These are phyloP conservation scores for Periconia digitata DNA, from an alignment of 2,329 filamentous ascomycete species.

Conservation along the genomic window DNA sequence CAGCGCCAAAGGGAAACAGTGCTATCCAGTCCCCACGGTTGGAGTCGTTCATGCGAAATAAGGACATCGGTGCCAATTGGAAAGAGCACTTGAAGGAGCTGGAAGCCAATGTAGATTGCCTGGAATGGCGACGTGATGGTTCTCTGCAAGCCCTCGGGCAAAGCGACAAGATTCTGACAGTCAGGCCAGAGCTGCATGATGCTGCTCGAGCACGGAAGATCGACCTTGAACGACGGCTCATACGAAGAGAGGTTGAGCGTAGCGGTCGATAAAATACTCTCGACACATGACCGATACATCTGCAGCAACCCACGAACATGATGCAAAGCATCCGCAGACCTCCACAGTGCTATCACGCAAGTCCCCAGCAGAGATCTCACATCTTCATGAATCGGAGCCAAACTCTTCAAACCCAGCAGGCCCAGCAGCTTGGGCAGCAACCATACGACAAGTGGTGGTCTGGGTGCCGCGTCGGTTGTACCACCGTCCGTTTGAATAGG, in stretches of 20 bases:
- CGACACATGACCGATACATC: slow-evolving; percentile 45
- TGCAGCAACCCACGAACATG: slow-evolving; percentile 35
- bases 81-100: slow-evolving; percentile 23
- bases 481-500: slow-evolving; percentile 19
- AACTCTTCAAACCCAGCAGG: slow-evolving; percentile 47
- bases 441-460: slow-evolving; percentile 56
- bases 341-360: slow-evolving; percentile 39
- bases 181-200: slow-evolving; percentile 42
- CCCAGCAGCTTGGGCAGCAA: slow-evolving; percentile 56
- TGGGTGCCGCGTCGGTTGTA: slow-evolving; percentile 13
- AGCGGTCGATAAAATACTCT: slow-evolving; percentile 47
- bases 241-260: slow-evolving; percentile 30
- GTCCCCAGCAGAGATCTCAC: slow-evolving; percentile 38
- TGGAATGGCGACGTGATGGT: slow-evolving; percentile 24
- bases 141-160: slow-evolving; percentile 45
- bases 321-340: slow-evolving; percentile 39
- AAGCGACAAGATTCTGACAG: slow-evolving; percentile 43
- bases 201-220: slow-evolving; percentile 44
- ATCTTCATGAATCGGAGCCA: slow-evolving; percentile 44
- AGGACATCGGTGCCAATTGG: slow-evolving; percentile 1
- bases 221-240: slow-evolving; percentile 26
- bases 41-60: slow-evolving; percentile 16
- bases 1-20: slow-evolving; percentile 26
- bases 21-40: slow-evolving; percentile 30
- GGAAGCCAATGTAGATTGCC: slow-evolving; percentile 30